Evolutionary conservation across 1,139 yeast species (phyloP), one percentile per base, ranked within the genome.

Genomic region (Ashbya aceris): DNA sequence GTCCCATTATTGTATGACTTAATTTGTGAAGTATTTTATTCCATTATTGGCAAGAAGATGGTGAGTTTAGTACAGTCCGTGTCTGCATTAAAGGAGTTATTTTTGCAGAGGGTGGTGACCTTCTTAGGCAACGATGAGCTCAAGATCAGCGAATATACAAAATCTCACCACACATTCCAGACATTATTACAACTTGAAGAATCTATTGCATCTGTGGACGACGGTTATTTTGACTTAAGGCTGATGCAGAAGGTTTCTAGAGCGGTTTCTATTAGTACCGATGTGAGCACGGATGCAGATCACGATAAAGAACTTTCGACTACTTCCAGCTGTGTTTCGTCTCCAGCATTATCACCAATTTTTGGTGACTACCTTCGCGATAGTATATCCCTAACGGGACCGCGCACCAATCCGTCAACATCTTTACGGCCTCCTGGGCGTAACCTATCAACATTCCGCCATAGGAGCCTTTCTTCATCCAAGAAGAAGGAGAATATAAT

Each of bases 1-100:
- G 71, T 83, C 13, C 89, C 89, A 1, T 62, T 82, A 44, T 63
- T 83, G 30, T 80, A 79, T 55, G 86, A 81, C 53, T 66, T 81
- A 51, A 74, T 82, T 38, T 65, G 76, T 42, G 93, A 83, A 53
- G 78, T 79, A 0, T 62, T 83, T 44, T 82, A 77, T 58, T 82
- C 83, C 1, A 72, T 81, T 9, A 70, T 83, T 47, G 83, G 84
- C 1, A 69, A 78, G 46, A 78, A 79, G 47, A 87, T 80, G 51
- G 70, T 71, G 7, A 67, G 67, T 42, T 60, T 80, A 29, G 66
- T 74, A 38, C 65, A 68, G 28, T 71, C 68, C 40, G 56, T 55
- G 36, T 53, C 54, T 20, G 46, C 53, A 2, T 39, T 66, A 31
- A 49, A 49, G 12, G 48, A 47, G 3, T 45, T 52, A 8, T 53